Base-by-base conservation (phyloP, 1,284 basidiomycete species). In the Cryptococcus neoformans region DNA sequence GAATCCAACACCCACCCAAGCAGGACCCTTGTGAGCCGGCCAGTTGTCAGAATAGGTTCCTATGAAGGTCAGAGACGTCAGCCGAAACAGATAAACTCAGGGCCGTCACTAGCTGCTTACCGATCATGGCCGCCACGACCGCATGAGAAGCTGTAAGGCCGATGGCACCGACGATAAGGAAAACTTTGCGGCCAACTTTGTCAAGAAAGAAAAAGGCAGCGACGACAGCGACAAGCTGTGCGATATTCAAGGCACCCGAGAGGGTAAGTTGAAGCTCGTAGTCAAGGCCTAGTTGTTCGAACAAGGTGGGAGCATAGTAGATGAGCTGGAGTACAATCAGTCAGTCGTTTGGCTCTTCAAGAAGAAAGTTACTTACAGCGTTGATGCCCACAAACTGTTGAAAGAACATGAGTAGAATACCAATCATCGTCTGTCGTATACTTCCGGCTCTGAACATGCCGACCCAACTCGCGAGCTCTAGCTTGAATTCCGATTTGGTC, bases 171-270 rank as follows among this genome's bases (percentile, higher is more conserved):
- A 46, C 49, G 17, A 78, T 57, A 21, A 78, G 62, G 6, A 71
- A 63, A 6, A 66, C 66, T 14, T 63, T 60, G n/a, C 78, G 69
- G 44, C 78, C 78, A 5, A 77, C 51, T 2, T 63, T 59, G 62
- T 80, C 78, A 44, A 78, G 63, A 54, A 73, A 68, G 59, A 78
- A 55, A 44, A 78, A 56, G 8, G 72, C 59, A 11, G 64, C 57
- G 35, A 67, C 39, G 6, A 68, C 68, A 47, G 72, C 76, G 57
- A 76, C 71, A 6, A 62, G 58, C 47, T 75, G 66, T n/a, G 64
- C 56, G 35, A 75, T 56, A 56, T 77, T 77, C 49, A 73, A 71
- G 34, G 73, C 62, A n/a, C 77, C 78, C 1, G 68, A 68, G 6
- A 54, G 64, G 34, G 34, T 69, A 58, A 63, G 60, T 63, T 51